Conservation (phyloP, 139 green algal genomes). For the Haematococcus lacustris region DNA sequence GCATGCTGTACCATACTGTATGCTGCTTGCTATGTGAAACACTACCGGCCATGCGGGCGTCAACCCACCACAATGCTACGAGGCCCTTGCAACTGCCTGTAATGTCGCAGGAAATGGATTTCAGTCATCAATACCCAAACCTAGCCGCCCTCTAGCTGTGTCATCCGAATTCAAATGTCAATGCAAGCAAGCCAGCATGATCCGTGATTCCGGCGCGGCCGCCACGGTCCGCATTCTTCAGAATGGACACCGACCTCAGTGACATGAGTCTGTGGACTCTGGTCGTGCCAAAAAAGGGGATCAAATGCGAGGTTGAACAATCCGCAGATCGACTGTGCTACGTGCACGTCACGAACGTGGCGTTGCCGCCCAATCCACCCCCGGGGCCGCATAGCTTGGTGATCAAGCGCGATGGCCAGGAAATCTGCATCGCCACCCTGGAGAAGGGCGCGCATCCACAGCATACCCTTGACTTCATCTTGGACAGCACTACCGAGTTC, state of each 20-base stretch:
- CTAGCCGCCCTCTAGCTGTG: no score
- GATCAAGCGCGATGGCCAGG: background rate
- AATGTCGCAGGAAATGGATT: no score
- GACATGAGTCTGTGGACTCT: background rate
- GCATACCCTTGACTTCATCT: slow-evolving; percentile 5
- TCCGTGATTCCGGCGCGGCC: no score
- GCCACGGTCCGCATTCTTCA: no score
- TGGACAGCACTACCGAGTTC: slow-evolving; percentile 1
- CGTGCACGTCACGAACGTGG: slow-evolving; percentile 8
- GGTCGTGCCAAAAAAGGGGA: background rate
- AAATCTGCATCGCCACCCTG: background rate
- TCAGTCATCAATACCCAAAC: no score
- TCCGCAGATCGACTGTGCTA: background rate
- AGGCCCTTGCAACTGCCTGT: no score
- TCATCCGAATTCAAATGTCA: no score
- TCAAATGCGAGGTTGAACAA: background rate
- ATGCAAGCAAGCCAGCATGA: no score
- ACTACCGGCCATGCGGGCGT: no score
- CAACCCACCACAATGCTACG: no score
- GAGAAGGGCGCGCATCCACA: background rate
- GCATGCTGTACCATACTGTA: no score
- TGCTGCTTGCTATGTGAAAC: no score
- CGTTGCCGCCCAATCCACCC: background rate
- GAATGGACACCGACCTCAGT: background rate
- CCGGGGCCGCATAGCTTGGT: background rate